Base-by-base conservation (phyloP, 1,284 basidiomycete species). In the Apiotrichum gracile region DNA sequence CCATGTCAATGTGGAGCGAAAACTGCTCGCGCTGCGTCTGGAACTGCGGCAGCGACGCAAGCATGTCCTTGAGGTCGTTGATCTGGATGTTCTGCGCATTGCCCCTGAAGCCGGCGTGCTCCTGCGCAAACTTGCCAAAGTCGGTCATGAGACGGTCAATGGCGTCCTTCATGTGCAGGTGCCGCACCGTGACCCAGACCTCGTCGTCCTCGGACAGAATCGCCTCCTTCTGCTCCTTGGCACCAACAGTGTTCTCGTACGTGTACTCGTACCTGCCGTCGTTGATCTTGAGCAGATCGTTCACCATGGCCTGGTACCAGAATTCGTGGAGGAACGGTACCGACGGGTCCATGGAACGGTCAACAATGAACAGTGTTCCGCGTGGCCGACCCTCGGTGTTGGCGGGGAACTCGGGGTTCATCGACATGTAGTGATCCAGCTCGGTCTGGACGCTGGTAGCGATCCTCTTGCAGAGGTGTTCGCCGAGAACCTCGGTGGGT, bases 51-150 rank as follows among this genome's bases (percentile, higher is more conserved):
- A 99, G 72, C 65, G 80, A 89, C 21, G 96, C 96, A 40, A 99
- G 80, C 94, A 98, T 97, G 68, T 98, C 94, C 73, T 97, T 96
- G 88, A 99, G 93, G 74, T 97, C 93, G 69, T 92, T 93, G 53
- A 99, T 77, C 65, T 84, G 93, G 45, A 87, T 87, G n/a, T 72
- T 63, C 43, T 47, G 10, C 16, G 85, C 86, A n/a, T 58, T 54
- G 9, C 56, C 69, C 82, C 67, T 85, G 74, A 94, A 96, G 0
- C 90, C 91, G 2, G 89, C 90, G 69, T 97, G 89, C 64, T 97
- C 92, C 65, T 87, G 84, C 65, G 93, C 80, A 68, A 97, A 97
- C 69, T 86, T 84, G 70, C 91, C 91, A 76, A 98, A 97, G 75
- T 97, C 91, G 13, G 81, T 82, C 72, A 96, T 93, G 53, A 98